These are phyloP conservation scores for Coemansia sp. DNA, from an alignment of 371 early-diverging fungal species.

Conservation along the genomic window DNA sequence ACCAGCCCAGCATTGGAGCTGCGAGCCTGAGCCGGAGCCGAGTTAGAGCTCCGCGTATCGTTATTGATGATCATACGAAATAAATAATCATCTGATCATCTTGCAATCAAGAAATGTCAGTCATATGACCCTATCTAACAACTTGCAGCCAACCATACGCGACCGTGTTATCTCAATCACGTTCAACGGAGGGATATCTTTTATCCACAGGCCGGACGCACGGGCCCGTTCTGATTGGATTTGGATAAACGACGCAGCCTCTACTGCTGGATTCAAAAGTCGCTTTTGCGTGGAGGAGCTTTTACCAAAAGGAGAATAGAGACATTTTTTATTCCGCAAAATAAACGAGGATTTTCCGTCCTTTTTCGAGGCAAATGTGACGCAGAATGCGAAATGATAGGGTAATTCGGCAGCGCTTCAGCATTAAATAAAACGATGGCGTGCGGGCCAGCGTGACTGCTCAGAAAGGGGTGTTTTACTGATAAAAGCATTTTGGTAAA, in stretches of 20 bases:
- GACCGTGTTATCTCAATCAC: background rate
- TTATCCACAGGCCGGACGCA: background rate
- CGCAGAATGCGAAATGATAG: background rate
- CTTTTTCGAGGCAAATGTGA: background rate
- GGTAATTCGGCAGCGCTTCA: background rate
- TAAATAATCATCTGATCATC: background rate
- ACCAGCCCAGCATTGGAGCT: conserved; percentile 1
- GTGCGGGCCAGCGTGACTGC: background rate
- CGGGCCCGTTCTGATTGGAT: background rate
- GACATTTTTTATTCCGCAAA: background rate
- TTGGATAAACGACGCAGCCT: background rate
- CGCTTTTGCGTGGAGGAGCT: background rate
- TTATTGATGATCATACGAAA: background rate
- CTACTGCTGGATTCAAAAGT: no score
- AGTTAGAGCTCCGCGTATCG: background rate
- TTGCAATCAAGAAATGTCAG: background rate
- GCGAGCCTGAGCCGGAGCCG: conserved; percentile 3
- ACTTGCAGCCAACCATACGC: background rate
- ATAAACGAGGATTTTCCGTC: no score
- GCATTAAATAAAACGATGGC: background rate
- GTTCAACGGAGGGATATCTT: background rate
- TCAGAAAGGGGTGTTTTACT: background rate
- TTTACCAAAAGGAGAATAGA: conserved; percentile 12
- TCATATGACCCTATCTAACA: background rate
- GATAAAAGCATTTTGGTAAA: background rate